Evolutionary conservation across 2,329 filamentous ascomycete genomes (phyloP), one percentile per base, ranked within the genome.

Genomic region (Hypomyces rosellus): DNA sequence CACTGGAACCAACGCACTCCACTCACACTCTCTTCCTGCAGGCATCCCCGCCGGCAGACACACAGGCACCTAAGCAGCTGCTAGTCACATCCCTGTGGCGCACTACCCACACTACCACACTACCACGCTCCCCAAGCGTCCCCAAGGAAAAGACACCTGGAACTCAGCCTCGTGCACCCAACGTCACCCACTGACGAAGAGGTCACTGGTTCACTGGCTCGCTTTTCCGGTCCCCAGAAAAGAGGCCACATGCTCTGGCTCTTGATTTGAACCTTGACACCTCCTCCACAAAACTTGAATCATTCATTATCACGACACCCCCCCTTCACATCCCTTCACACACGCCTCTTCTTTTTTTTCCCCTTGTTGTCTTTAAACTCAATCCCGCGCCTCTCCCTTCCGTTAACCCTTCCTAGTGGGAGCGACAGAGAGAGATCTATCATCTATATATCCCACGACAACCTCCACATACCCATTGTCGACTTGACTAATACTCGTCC

Each of bases 141-240:
- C 25, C 42, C 42, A 45, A 33, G 22, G 34, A 45, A 45, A 34
- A 45, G 46, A 45, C 52, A 49, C 48, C 52, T 48, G 48, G 51
- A 55, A 59, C 64, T 71, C 69, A 72, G 69, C 70, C 70, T 71
- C 70, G 68, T 69, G 66, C 60, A 63, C 62, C 58, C 60, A 70
- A 72, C 69, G 68, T 72, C 69, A 70, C 65, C 62, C 58, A 64
- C 63, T 66, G 64, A 69, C 63, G 64, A 65, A 64, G 59, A 56
- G 25, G 25, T 30, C 25, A 30, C 25, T 30, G 25, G 25, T 30
- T 30, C 25, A 30, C 25, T 30, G 25, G 25, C 6, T 30, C 25
- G 8, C 6, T 30, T 30, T 30, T 60, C 25, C 25, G 25, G 25
- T 30, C 25, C 25, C 25, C 25, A 30, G 25, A 30, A 30, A 46